Evolutionary conservation across 192 early-diverging fungal genomes (phyloP), one percentile per base, ranked within the genome.

Genomic region (Paraglomus brasilianum): DNA sequence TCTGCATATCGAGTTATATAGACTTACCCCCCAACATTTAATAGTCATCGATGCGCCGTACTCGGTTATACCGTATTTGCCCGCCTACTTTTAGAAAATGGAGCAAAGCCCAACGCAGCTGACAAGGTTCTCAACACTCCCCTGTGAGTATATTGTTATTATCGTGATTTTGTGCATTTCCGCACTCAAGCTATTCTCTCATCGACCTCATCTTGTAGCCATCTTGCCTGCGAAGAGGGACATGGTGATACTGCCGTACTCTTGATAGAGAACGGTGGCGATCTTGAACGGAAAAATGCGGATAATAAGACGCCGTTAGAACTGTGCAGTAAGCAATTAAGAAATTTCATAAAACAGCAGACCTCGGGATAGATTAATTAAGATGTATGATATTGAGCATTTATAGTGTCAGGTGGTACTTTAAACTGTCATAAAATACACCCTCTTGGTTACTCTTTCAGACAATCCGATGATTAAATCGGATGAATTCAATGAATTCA

Each of bases 171-270:
- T n/a, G 19, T 51, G 44, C 19, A 47, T 67, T 42, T 53, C 3
- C 19, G 21, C 14, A 0, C 38, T 69, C 14, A 19, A 63, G 2
- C 46, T 5, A 72, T 36, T 51, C 21, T 62, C 30, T 41, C 59
- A 0, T 42, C 58, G 13, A 21, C 9, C 1, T 7, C 41, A 58
- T 15, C 21, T n/a, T 71, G 21, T 68, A 78, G 76, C 36, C 86
- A 87, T 63, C 48, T 87, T 22, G 86, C 83, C 3, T 87, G 86
- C 53, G 84, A 87, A 63, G 86, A 87, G 47, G 84, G 82, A 13
- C 82, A 81, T 69, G 82, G 82, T 19, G 83, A 85, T 36, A 81
- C 80, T 3, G 86, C 84, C 5, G 6, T 76, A 7, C 43, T 74
- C 0, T 57, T 87, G 21, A 72, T 87, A 8, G 81, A 83, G 50